Conservation (phyloP, 148 eudicot genomes). For the Nepenthes mirabilis region DNA sequence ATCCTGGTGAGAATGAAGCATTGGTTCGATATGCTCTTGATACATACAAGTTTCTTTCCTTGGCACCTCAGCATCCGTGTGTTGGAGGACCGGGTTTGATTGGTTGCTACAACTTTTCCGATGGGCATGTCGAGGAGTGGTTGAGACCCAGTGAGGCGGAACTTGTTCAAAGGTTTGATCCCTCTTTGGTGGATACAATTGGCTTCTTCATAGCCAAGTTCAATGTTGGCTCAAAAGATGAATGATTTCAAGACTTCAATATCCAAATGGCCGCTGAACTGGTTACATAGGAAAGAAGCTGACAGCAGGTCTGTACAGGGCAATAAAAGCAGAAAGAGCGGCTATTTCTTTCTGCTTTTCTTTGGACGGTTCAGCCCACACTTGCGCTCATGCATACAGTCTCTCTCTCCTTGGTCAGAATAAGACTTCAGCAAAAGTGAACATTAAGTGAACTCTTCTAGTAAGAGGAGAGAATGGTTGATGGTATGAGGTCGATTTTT, state of each 20-base stretch:
- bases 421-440: no score
- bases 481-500: no score
- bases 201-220: slow-evolving; percentile 96
- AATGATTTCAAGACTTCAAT: slow-evolving; percentile 3
- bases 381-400: no score
- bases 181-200: slow-evolving; percentile 68
- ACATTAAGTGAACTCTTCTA: no score
- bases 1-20: slow-evolving; percentile 92
- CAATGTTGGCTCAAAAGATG: slow-evolving; percentile 51
- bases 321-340: no score
- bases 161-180: slow-evolving; percentile 91
- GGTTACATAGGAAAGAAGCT: no score
- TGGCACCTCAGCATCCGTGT: slow-evolving; percentile 61
- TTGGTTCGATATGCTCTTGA: slow-evolving; percentile 83
- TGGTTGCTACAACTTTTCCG: slow-evolving; percentile 50
- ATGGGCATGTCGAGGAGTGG: slow-evolving; percentile 82
- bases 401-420: no score
- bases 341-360: no score
- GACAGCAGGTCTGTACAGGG: no score
- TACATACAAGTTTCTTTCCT: slow-evolving; percentile 62
- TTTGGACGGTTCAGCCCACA: no score
- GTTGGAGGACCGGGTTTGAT: slow-evolving; percentile 82
- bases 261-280: no score
- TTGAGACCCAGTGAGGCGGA: slow-evolving; percentile 75
- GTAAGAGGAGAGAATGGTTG: no score